Base-by-base conservation (phyloP, 1,139 yeast genomes). In the Debaryomyces fabryi region DNA sequence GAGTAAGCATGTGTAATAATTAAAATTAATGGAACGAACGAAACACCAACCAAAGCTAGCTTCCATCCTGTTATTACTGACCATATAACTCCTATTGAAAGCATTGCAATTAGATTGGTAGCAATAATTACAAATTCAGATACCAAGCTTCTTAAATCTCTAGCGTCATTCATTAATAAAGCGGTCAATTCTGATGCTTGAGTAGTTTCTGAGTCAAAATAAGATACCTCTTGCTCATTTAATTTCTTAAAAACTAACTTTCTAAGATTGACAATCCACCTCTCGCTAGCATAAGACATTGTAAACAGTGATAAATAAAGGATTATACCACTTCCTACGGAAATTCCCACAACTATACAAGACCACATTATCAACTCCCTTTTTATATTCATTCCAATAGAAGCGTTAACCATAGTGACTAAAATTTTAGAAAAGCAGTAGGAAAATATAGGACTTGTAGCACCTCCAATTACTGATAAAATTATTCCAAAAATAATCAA, bases 61-160 rank as follows among this genome's bases (percentile, higher is more conserved):
- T 85, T 87, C 98, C 98, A 93, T 0, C 97, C 96, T n/a, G 78
- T 62, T 0, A 76, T 74, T 5, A 90, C 56, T 0, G 97, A 84
- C 97, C 98, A 92, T 5, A 81, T 69, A 4, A 84, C 56, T 2
- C 97, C 96, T 20, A 83, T 67, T 0, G 72, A 37, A 0, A 86
- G 71, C 48, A 91, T 74, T 0, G 82, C 69, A 1, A 79, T 47
- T 43, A 88, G 74, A 4, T 85, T 79, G 1, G 82, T 58, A 0
- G 79, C 46, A 0, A 86, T 77, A 10, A 84, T 72, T 32, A 89
- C 60, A 53, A 86, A 85, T 38, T 81, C 81, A 1, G 90, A 76
- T 2, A 87, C 75, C 45, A 89, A 69, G 2, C 74, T 68, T 52
- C 97, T 76, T 53, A 88, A 69, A 59, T 89, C 96, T 56, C 96